Evolutionary conservation across 805 yeast species (phyloP), one percentile per base, ranked within the genome.

Genomic region (Candida michaelii): DNA sequence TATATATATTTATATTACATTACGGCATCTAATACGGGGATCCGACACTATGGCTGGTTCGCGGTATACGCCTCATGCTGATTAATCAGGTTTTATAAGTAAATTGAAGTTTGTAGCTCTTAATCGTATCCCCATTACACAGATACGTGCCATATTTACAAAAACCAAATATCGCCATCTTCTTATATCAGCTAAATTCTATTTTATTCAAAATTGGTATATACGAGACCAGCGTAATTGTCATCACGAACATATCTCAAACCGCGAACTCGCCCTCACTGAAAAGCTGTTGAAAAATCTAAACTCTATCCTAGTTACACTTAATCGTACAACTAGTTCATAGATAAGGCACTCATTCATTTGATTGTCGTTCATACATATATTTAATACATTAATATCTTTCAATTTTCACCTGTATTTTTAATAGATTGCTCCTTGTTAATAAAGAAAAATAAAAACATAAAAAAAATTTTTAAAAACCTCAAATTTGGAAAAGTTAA

Each of bases 331-430:
- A 34, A 34, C 37, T 34, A 34, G 37, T 34, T 34, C 37, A 34
- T 34, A 34, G 37, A 34, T 8, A 17, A 19, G 47, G 64, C 62
- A 61, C 63, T 61, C 66, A 60, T 61, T 61, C 45, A 53, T 44
- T 61, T 61, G 66, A 59, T 61, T 60, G 64, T 36, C 39, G 3
- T 15, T 10, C 42, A 30, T 16, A 37, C 23, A 23, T 40, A 19
- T 33, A 33, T 27, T 19, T 27, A 23, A 23, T 19, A 25, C 19
- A 23, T 24, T 23, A 14, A 21, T 32, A 21, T 32, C 39, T 18
- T 27, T 32, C 34, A 27, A 32, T 40, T 39, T 35, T n/a, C 42
- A 36, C 32, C 25, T 33, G 42, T 43, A 33, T 36, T 42, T 36
- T 43, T 36, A 33, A 40, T 44, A 38, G 43, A 44, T 42, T 41